phyloP scores from a whole-genome alignment of 495 filamentous ascomycete genomes.

The Jackrogersella minutella region DNA sequence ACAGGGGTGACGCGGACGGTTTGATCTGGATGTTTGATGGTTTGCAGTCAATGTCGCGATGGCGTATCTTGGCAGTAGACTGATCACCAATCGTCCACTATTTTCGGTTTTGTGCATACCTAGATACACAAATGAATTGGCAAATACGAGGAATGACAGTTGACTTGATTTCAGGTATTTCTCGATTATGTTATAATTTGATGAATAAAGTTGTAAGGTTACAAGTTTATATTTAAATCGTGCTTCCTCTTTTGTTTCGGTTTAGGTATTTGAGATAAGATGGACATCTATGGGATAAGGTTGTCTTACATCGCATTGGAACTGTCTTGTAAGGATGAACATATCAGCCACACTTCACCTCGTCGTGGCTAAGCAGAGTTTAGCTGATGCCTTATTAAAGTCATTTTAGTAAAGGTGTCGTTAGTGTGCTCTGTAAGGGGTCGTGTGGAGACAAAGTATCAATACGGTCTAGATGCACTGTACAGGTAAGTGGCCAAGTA shows the following conservation, averaged over 20 bases:
- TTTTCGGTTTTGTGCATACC: slow-evolving; percentile 27
- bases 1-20: slow-evolving; percentile 33
- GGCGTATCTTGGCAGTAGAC: slow-evolving; percentile 29
- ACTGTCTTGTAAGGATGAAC: background rate
- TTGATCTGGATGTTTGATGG: slow-evolving; percentile 12
- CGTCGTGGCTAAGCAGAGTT: slow-evolving; percentile 20
- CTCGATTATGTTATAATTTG: background rate
- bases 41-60: slow-evolving; percentile 23
- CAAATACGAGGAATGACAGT: slow-evolving; percentile 20
- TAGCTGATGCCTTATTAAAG: slow-evolving; percentile 1
- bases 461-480: slow-evolving; percentile 17
- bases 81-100: slow-evolving; percentile 24
- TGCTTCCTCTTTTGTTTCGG: too few species aligned
- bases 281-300: too few species aligned
- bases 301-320: background rate
- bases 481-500: background rate
- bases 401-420: slow-evolving; percentile 1
- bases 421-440: slow-evolving; percentile 36
- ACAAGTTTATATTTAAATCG: too few species aligned
- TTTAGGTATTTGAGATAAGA: too few species aligned
- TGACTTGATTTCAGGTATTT: background rate
- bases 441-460: slow-evolving; percentile 7
- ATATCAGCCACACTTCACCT: slow-evolving; percentile 26
- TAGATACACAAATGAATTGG: background rate
- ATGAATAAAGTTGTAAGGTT: background rate